These are phyloP conservation scores for Pythium myriotylum DNA, from an alignment of 352 stramenopile species.

Conservation along the genomic window DNA sequence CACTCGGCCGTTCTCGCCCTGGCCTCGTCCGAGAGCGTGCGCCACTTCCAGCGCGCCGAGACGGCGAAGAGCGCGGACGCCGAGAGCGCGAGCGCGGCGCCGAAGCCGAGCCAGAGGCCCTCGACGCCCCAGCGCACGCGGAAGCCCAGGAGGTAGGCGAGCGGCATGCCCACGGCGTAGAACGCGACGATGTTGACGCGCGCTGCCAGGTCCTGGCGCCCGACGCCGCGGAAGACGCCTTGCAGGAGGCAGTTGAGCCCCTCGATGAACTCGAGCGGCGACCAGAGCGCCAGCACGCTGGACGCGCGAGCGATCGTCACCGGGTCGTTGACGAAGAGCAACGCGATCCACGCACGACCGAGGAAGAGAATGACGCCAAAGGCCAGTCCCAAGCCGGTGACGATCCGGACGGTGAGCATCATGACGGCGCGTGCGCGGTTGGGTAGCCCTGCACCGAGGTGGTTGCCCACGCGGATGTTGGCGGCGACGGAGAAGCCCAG, in stretches of 20 bases:
- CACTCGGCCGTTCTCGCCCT: slow-evolving; percentile 27
- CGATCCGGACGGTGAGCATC: slow-evolving; percentile 39
- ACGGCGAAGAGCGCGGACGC: slow-evolving; percentile 29
- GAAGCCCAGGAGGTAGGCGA: slow-evolving; percentile 64
- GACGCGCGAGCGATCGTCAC: slow-evolving; percentile 45
- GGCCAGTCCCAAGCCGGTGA: slow-evolving; percentile 31
- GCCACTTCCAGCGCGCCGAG: slow-evolving; percentile 45
- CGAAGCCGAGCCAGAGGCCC: slow-evolving; percentile 83
- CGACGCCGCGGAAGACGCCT: slow-evolving; percentile 72
- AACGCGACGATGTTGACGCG: slow-evolving; percentile 69
- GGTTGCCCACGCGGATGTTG: slow-evolving; percentile 79
- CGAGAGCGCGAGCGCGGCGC: slow-evolving; percentile 43
- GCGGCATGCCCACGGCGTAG: slow-evolving; percentile 72
- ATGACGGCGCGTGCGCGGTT: slow-evolving; percentile 54
- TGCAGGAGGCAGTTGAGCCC: slow-evolving; percentile 68
- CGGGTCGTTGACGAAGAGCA: slow-evolving; percentile 42
- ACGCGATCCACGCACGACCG: slow-evolving; percentile 45
- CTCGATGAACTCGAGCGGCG: slow-evolving; percentile 68
- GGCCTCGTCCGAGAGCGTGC: slow-evolving; percentile 33
- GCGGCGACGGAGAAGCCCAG: slow-evolving; percentile 58
- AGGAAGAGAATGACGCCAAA: slow-evolving; percentile 42
- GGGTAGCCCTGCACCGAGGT: slow-evolving; percentile 62
- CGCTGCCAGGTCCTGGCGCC: slow-evolving; percentile 65
- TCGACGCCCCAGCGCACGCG: slow-evolving; percentile 45
- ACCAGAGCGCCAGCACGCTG: slow-evolving; percentile 54